phyloP scores from a whole-genome alignment of 768 basidiomycete genomes.

The Hericium rajendrae region DNA sequence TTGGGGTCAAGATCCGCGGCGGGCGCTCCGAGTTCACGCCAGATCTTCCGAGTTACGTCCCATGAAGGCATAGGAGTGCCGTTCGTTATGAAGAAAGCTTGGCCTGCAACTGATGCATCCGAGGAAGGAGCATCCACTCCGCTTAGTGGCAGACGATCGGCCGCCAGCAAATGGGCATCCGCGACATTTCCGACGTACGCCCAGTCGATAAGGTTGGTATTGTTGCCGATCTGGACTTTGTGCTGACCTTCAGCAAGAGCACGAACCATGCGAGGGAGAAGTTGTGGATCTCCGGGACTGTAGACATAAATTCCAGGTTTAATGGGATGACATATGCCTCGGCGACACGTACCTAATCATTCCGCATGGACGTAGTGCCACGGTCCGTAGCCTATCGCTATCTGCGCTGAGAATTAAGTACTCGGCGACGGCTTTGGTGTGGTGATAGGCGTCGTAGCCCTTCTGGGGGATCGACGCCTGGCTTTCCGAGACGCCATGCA shows the following conservation, averaged over 20 bases:
- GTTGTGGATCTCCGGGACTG: background rate
- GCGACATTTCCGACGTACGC: slow-evolving; percentile 96
- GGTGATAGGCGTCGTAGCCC: background rate
- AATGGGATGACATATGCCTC: no score
- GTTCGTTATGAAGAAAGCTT: background rate
- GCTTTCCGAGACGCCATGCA: background rate
- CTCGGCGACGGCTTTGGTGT: background rate
- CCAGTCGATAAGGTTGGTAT: slow-evolving; percentile 91
- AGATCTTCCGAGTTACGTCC: background rate
- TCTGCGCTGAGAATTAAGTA: background rate
- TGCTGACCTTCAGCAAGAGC: background rate
- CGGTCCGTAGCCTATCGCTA: background rate
- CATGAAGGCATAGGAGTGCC: background rate
- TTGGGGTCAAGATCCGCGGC: background rate
- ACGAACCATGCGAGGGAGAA: background rate
- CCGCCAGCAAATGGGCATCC: slow-evolving; percentile 73
- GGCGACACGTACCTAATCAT: background rate
- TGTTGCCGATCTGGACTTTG: background rate
- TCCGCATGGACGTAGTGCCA: background rate
- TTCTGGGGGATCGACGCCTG: background rate
- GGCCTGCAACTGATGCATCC: background rate
- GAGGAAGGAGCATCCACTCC: background rate
- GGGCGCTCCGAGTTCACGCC: background rate
- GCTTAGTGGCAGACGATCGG: background rate
- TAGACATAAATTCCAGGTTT: background rate